A percentile compares a stretch with the other conserved stretches of the same genome.
Evolutionary conservation across 805 yeast genomes (phyloP).

Genomic region (Torulaspora maleeae): DNA sequence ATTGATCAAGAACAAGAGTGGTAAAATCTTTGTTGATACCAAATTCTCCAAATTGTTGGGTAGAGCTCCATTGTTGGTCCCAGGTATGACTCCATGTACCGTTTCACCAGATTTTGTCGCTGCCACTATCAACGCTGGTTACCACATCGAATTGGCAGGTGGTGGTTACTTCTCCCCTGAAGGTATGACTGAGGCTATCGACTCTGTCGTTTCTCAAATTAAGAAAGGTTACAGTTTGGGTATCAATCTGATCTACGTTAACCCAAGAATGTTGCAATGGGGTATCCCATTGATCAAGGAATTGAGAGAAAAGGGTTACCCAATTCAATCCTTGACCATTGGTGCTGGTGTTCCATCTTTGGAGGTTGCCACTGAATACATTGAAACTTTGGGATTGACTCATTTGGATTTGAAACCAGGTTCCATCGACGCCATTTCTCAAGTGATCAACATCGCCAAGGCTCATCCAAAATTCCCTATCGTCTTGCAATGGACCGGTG

Average conservation of each 20-base stretch:
- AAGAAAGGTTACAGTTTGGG: constrained; percentile 88
- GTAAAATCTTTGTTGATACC: constrained; percentile 83
- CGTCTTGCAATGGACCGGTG: constrained; percentile 99
- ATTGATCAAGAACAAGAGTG: constrained; percentile 66
- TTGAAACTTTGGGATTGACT: constrained; percentile 84
- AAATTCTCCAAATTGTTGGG: constrained; percentile 89
- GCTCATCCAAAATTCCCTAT: constrained; percentile 96
- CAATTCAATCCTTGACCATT: constrained; percentile 90
- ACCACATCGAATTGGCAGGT: constrained; percentile 96
- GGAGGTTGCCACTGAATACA: constrained; percentile 96
- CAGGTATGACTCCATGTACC: constrained; percentile 99
- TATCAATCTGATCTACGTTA: constrained; percentile 88
- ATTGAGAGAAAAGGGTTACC: constrained; percentile 87
- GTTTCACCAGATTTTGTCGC: constrained; percentile 92
- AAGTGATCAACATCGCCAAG: constrained; percentile 84
- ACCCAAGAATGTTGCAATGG: constrained; percentile 98
- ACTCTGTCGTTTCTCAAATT: constrained; percentile 61
- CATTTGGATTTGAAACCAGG: constrained; percentile 98
- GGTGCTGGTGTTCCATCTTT: constrained; percentile 99
- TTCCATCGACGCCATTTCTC: constrained; percentile 85
- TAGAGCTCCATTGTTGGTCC: constrained; percentile 93
- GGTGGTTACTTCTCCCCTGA: constrained; percentile 90
- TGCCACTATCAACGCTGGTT: constrained; percentile 92
- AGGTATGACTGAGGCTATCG: constrained; percentile 69
- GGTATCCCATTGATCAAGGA: constrained; percentile 92